Percentiles rank a stretch among this genome's conserved stretches.
phyloP scores from a whole-genome alignment of 192 early-diverging fungal genomes.

The Coemansia sp. region DNA sequence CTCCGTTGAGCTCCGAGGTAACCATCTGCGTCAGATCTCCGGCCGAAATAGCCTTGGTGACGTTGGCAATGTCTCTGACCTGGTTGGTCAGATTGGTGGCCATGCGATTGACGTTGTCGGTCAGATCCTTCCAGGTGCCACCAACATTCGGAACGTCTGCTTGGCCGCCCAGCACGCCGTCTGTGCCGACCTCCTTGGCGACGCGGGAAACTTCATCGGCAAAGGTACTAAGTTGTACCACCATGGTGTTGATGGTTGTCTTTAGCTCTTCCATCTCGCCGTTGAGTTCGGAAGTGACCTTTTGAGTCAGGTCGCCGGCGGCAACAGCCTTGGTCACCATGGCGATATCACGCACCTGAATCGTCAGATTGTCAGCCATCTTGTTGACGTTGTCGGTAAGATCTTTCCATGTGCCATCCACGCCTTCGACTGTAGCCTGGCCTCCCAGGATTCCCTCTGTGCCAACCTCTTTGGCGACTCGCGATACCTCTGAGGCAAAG shows the following conservation, averaged over 20 bases:
- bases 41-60: constrained; percentile 56
- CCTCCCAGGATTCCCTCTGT: constrained; percentile 61
- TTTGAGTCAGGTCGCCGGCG: constrained; percentile 56
- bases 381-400: constrained; percentile 67
- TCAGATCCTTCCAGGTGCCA: constrained; percentile 63
- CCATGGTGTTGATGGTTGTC: constrained; percentile 61
- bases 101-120: constrained; percentile 67
- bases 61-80: constrained; percentile 60
- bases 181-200: constrained; percentile 57
- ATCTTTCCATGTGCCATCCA: constrained; percentile 68
- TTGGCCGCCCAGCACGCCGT: constrained; percentile 54
- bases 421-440: constrained; percentile 55
- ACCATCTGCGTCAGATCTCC: constrained; percentile 60
- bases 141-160: constrained; percentile 55
- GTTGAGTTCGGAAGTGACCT: constrained; percentile 55
- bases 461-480: constrained; percentile 72
- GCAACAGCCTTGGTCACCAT: constrained; percentile 62
- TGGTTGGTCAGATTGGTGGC: constrained; percentile 61
- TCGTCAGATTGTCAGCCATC: constrained; percentile 65
- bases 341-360: constrained; percentile 61
- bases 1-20: constrained; percentile 48
- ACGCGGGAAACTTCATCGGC: constrained; percentile 63
- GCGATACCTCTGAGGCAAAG: constrained; percentile 65
- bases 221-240: constrained; percentile 60
- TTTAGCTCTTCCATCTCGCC: constrained; percentile 66